Conservation (phyloP, 1,284 basidiomycete genomes). For the Apiotrichum porosum region DNA sequence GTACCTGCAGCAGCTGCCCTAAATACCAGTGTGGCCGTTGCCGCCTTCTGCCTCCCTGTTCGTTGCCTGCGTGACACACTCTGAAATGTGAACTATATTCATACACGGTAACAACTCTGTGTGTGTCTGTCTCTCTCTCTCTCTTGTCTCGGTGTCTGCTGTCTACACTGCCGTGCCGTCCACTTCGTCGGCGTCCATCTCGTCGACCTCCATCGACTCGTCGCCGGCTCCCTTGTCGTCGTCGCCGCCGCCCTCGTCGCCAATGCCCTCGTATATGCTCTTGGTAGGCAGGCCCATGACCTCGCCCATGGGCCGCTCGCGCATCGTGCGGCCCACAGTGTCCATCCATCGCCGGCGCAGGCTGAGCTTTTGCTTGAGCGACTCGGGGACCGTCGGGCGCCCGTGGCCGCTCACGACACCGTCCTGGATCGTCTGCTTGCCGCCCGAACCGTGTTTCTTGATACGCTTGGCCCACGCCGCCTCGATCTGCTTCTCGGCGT, state of each 20-base stretch:
- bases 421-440: slow-evolving; percentile 48
- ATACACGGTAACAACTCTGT: too few species aligned
- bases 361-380: slow-evolving; percentile 63
- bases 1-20: too few species aligned
- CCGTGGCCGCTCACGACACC: slow-evolving; percentile 51
- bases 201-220: slow-evolving; percentile 26
- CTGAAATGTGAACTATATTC: too few species aligned
- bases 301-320: slow-evolving; percentile 58
- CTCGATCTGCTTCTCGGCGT: slow-evolving; percentile 73
- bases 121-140: too few species aligned
- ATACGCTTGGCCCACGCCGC: slow-evolving; percentile 49
- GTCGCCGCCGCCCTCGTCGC: slow-evolving; percentile 52
- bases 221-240: slow-evolving; percentile 46
- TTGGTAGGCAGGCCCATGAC: slow-evolving; percentile 67
- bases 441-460: slow-evolving; percentile 55
- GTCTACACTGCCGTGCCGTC: slow-evolving; percentile 17
- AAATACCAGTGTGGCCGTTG: too few species aligned
- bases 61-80: too few species aligned
- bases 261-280: slow-evolving; percentile 70
- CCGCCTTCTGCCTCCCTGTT: too few species aligned
- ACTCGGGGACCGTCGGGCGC: slow-evolving; percentile 62
- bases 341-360: slow-evolving; percentile 70
- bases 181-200: slow-evolving; percentile 29
- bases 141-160: too few species aligned
- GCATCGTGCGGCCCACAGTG: slow-evolving; percentile 64